Evolutionary conservation across 495 filamentous ascomycete species (phyloP).

Genomic region (Talaromyces thailandensis): DNA sequence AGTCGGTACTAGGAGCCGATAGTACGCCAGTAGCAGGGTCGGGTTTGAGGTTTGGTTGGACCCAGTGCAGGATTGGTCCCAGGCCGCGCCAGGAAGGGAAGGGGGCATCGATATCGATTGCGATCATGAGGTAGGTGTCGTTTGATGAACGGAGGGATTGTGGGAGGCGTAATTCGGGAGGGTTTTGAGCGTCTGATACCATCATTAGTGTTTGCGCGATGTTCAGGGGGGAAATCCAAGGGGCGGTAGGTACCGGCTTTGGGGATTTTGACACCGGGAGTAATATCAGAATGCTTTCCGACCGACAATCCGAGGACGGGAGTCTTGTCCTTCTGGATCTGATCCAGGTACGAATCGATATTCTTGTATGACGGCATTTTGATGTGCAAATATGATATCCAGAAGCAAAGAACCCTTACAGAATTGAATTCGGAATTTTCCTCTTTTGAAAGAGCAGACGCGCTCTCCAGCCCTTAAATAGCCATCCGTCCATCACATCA

Average conservation of each 20-base stretch:
- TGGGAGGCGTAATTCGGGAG: constrained; percentile 20
- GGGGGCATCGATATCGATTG: constrained; percentile 44
- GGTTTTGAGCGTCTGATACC: constrained; percentile 20
- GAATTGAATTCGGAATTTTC: not conserved
- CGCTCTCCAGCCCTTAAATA: not conserved
- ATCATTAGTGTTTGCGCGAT: not conserved
- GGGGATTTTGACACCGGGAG: constrained; percentile 22
- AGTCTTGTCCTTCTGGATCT: constrained; percentile 25
- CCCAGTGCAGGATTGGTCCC: constrained; percentile 40
- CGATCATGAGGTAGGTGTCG: constrained; percentile 34
- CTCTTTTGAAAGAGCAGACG: not conserved
- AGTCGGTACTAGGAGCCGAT: not conserved
- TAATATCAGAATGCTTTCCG: constrained; percentile 16
- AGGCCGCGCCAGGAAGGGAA: constrained; percentile 34
- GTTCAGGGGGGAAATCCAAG: not conserved
- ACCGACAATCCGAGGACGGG: constrained; percentile 23
- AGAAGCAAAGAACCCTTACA: too few species aligned
- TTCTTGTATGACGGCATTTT: constrained; percentile 24
- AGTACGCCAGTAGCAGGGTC: constrained; percentile 3
- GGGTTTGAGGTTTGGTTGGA: constrained; percentile 34
- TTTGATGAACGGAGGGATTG: constrained; percentile 9
- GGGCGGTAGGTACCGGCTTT: constrained; percentile 19
- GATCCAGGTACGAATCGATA: constrained; percentile 18
- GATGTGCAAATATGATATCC: not conserved
- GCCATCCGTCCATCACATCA: not conserved